Conservation (phyloP, 2,329 filamentous ascomycete genomes). For the Apiospora phragmitis region DNA sequence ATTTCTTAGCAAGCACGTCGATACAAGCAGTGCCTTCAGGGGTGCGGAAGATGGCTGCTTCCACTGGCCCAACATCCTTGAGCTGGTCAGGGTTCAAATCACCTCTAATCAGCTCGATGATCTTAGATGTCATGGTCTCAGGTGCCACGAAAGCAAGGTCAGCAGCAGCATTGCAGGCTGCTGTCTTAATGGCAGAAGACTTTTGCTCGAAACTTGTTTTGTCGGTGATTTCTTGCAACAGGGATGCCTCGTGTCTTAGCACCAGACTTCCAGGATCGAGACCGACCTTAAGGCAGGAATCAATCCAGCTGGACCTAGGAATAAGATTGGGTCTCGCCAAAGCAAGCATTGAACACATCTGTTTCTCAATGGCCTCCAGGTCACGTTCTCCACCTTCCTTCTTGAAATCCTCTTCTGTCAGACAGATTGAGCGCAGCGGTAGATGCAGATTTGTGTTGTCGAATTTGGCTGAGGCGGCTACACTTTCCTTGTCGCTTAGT, state of each 20-base stretch:
- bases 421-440: slow-evolving; percentile 63
- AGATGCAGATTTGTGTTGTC: slow-evolving; percentile 64
- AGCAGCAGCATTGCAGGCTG: slow-evolving; percentile 81
- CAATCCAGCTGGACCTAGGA: slow-evolving; percentile 82
- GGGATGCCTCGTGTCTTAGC: slow-evolving; percentile 58
- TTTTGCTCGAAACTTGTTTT: slow-evolving; percentile 49
- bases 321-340: slow-evolving; percentile 78
- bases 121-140: slow-evolving; percentile 71
- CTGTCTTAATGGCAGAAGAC: slow-evolving; percentile 55
- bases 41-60: slow-evolving; percentile 90
- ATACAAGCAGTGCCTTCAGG: slow-evolving; percentile 86
- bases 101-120: slow-evolving; percentile 71
- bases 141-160: slow-evolving; percentile 94
- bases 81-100: slow-evolving; percentile 75
- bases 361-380: slow-evolving; percentile 57
- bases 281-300: slow-evolving; percentile 75
- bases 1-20: slow-evolving; percentile 86
- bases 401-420: slow-evolving; percentile 51
- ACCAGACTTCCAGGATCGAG: slow-evolving; percentile 82
- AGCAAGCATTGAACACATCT: slow-evolving; percentile 76
- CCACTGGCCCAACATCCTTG: slow-evolving; percentile 74
- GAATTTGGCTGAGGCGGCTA: slow-evolving; percentile 64
- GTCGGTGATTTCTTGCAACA: slow-evolving; percentile 67
- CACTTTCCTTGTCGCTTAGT: slow-evolving; percentile 74
- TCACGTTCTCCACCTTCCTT: slow-evolving; percentile 44